These are phyloP conservation scores for Metarhizium sp. DNA, from an alignment of 2,329 filamentous ascomycete species.

Conservation along the genomic window DNA sequence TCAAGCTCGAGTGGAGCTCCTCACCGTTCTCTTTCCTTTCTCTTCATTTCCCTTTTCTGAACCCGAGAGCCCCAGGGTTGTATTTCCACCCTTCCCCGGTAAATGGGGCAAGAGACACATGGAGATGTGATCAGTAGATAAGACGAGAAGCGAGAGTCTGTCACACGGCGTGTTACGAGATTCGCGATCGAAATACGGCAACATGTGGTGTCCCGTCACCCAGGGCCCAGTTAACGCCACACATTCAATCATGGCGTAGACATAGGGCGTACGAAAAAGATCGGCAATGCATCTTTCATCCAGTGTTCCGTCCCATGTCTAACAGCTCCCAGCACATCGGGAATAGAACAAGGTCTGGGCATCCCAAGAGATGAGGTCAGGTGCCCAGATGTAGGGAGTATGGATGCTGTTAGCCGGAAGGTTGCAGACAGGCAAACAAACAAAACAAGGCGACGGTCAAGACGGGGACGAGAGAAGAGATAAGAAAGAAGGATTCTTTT, in stretches of 20 bases:
- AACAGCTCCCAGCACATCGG: neutral
- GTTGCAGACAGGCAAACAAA: neutral
- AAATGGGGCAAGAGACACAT: neutral
- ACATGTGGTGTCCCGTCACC: neutral
- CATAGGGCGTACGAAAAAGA: neutral
- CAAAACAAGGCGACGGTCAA: neutral
- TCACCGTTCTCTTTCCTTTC: neutral
- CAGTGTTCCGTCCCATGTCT: neutral
- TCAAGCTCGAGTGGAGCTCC: neutral
- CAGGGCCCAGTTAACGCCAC: neutral
- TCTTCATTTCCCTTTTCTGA: neutral
- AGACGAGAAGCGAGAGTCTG: neutral
- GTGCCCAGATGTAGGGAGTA: neutral
- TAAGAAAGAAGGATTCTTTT: neutral
- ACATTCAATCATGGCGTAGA: neutral
- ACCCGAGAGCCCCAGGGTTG: neutral
- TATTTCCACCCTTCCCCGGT: neutral
- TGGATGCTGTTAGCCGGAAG: neutral
- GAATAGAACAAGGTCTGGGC: neutral
- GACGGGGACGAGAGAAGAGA: neutral
- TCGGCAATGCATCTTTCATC: neutral
- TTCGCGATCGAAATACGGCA: neutral
- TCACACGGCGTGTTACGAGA: neutral
- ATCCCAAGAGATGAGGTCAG: neutral
- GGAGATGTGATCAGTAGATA: neutral